A percentile compares a stretch with the other conserved stretches of the same genome.
phyloP scores from a whole-genome alignment of 2,329 filamentous ascomycete genomes.

The Trichoderma endophyticum region DNA sequence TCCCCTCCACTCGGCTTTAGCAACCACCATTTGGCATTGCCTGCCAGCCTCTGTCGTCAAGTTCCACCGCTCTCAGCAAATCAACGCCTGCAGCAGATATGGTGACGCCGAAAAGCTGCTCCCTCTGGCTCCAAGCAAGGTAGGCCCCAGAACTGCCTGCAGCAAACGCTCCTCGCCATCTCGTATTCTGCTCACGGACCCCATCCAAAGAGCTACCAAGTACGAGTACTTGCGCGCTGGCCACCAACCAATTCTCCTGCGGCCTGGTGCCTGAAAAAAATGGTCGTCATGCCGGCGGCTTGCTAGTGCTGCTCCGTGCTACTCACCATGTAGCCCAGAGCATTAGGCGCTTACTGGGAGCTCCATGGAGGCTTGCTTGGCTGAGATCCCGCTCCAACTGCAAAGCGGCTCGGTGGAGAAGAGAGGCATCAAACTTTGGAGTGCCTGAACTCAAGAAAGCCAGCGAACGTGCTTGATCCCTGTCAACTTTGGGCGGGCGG shows the following conservation, averaged over 20 bases:
- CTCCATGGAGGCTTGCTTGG: not conserved
- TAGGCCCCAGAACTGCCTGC: not conserved
- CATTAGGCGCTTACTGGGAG: not conserved
- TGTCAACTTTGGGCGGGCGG: constrained; percentile 2
- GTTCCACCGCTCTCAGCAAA: constrained; percentile 3
- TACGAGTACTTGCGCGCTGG: not conserved
- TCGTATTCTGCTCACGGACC: constrained; percentile 14
- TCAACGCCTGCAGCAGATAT: constrained; percentile 6
- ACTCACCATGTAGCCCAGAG: not conserved
- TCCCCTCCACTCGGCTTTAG: not conserved
- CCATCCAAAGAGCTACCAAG: constrained; percentile 1
- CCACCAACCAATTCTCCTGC: not conserved
- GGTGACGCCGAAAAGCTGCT: constrained; percentile 10
- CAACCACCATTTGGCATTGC: not conserved
- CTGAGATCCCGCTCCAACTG: not conserved
- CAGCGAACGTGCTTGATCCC: constrained; percentile 7
- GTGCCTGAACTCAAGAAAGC: constrained; percentile 1
- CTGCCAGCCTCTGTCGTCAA: constrained; percentile 4
- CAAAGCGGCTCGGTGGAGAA: not conserved
- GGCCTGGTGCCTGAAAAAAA: not conserved
- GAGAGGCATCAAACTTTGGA: constrained; percentile 4
- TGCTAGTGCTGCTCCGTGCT: not conserved
- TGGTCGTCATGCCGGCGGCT: not conserved
- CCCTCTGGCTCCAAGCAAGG: not conserved
- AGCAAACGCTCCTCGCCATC: constrained; percentile 3